Base-by-base conservation (phyloP, 495 filamentous ascomycete species). In the Podospora bellae-mahoneyi region DNA sequence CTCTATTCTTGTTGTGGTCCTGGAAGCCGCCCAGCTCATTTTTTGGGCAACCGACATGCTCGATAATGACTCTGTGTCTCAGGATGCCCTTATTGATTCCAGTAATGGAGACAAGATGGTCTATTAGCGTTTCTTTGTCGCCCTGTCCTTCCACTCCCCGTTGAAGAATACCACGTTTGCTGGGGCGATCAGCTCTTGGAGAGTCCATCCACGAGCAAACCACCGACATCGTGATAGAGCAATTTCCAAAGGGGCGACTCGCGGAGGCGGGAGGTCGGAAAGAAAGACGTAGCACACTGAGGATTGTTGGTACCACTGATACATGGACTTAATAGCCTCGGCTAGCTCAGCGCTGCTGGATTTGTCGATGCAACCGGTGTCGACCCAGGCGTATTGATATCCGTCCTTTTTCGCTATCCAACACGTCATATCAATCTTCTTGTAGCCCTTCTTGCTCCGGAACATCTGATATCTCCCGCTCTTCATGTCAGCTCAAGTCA, bases 281-380 rank as follows among this genome's bases (percentile, higher is more conserved):
- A 78, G 72, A 64, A 71, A 79, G 7, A 71, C 78, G 20, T 75
- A 79, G 66, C 80, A 81, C 0, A 75, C 64, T 0, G 9, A 23
- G 2, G 78, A 69, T 0, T 70, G 27, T 26, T 72, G 18, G 19
- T 82, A 81, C 78, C 75, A 83, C 4, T 62, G 60, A 64, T 76
- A 85, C 82, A 85, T 84, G 5, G 79, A 82, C 57, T 84, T 85
- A 34, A 85, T 81, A 26, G 77, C 75, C 66, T 82, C 79, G 28
- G 68, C 69, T 2, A 81, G 72, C 66, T 84, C 79, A 2, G 75
- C 76, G 48, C 78, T 80, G 66, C 74, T 79, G 2, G 65, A 69
- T 26, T 83, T 82, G 66, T 83, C 74, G 66, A 82, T 82, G 59
- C 80, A 83, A 62, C 78, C 82, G 1, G 79, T 81, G 56, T 82